These are phyloP conservation scores for Brettanomyces naardenensis DNA, from an alignment of 805 yeast species.

Conservation along the genomic window DNA sequence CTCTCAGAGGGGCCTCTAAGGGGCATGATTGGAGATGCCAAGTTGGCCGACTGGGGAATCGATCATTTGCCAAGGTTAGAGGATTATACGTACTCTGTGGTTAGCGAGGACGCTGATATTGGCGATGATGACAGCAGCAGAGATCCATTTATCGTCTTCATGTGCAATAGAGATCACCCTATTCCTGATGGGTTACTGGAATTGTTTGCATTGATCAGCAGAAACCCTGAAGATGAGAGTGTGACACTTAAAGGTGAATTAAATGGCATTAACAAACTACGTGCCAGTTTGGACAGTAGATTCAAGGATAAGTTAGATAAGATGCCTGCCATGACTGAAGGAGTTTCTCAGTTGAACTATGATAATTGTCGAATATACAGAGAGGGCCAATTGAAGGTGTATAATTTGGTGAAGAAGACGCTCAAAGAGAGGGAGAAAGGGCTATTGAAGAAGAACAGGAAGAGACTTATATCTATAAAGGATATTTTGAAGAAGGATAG, in stretches of 20 bases:
- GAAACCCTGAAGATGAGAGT: conserved; percentile 35
- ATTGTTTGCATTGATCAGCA: conserved; percentile 47
- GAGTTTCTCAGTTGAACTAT: conserved; percentile 8
- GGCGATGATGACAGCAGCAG: neutral
- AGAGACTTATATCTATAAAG: conserved; percentile 17
- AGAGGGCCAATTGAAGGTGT: conserved; percentile 33
- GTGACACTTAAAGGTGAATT: conserved; percentile 44
- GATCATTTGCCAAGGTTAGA: conserved; percentile 16
- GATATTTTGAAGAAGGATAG: conserved; percentile 18
- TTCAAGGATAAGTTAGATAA: conserved; percentile 17
- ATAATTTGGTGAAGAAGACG: conserved; percentile 27
- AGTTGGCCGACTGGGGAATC: conserved; percentile 14
- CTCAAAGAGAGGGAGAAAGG: conserved; percentile 37
- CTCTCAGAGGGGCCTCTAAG: conserved; percentile 30
- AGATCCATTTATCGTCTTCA: conserved; percentile 11
- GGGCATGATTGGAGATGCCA: neutral
- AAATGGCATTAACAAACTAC: conserved; percentile 53
- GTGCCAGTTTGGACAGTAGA: conserved; percentile 46
- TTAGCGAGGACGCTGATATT: conserved; percentile 4
- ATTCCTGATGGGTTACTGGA: conserved; percentile 40
- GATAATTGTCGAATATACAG: conserved; percentile 28
- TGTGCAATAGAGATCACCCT: conserved; percentile 21
- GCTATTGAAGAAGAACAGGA: conserved; percentile 26
- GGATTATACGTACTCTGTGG: conserved; percentile 23
- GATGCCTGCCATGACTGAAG: conserved; percentile 6